Evolutionary conservation across 345 rosid species (phyloP), one percentile per base, ranked within the genome.

Genomic region (Sapria himalayana): DNA sequence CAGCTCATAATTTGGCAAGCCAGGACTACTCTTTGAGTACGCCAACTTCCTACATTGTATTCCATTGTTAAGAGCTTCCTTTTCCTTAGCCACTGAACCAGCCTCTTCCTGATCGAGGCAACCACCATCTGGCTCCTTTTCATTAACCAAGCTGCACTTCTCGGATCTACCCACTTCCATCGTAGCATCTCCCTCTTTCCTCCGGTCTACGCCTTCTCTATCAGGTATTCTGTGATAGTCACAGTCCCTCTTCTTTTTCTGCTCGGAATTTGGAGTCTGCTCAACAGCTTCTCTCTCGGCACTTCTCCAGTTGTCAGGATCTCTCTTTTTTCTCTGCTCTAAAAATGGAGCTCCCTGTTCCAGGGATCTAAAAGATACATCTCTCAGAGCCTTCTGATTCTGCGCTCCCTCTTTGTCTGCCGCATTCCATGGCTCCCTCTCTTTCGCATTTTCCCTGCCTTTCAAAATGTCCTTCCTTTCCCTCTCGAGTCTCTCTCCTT

Each of bases 21-120:
- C 93, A 41, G 96, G 92, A 55, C 96, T 84, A 35, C 92, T 89
- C 59, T 94, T 77, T 15, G 99, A 78, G 43, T 93, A 65, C 40
- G 71, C 85, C 96, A 85, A 75, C 67, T 93, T 70, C 39, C 89
- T 77, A 66, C 80, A 95, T 62, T 89, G 99, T 51, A 80, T 79
- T 52, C 95, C 99, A 55, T 65, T 66, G 52, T 55, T 70, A 52
- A 91, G 68, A 39, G 50, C 64, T 43, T 78, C 99, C 55, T 74
- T 80, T 40, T 91, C 99, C 69, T 74, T 77, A 49, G 80, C 99
- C 22, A 64, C n/a, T n/a, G n/a, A n/a, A n/a, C n/a, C 29, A 29
- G 59, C 62, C 32, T 78, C 86, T 54, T 91, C 96, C 50, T 62
- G 74, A 64, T 80, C 99, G n/a, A 64, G 72, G 60, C 60, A 62